Evolutionary conservation across 2,329 filamentous ascomycete species (phyloP), one percentile per base, ranked within the genome.

Genomic region (Cytospora schulzeri): DNA sequence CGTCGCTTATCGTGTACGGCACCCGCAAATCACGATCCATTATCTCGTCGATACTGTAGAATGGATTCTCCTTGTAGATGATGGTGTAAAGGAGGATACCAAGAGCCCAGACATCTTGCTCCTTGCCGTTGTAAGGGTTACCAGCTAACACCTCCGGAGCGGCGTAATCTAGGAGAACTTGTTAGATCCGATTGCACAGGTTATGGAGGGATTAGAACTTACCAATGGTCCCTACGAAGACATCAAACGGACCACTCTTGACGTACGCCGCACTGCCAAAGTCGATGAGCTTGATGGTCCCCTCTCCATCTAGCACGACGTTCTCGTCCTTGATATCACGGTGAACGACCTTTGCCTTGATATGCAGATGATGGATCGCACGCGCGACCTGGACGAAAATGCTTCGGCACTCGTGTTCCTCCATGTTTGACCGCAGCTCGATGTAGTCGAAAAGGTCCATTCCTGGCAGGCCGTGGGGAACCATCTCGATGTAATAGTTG

Each of bases 391-490:
- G 95, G 29, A 91, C 86, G 76, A 99, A 99, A 67, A 99, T 99
- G 78, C 91, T 96, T 60, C 92, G 87, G 74, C 93, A 96, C 75
- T 99, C 95, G 9, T 85, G 83, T 78, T 99, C 95, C 60, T 96
- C 92, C 95, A 99, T 99, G 72, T 94, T 97, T 54, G 93, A 89
- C 29, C 94, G 89, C 61, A 99, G 84, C 76, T 99, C 95, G 69
- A 99, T 99, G 76, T 99, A 99, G 77, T 99, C 95, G 73, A 99
- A 99, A 2, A 99, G 84, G 76, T 99, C 95, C 93, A 99, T 98
- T 15, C 95, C 95, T 0, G 95, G 95, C 45, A 97, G 82, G 1
- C 95, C 95, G 72, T 98, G 95, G 0, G 95, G 95, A 17, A 91
- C 84, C 92, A 98, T 99, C 76, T 98, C 95, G 70, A 99, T 99